phyloP scores from a whole-genome alignment of 2,329 filamentous ascomycete genomes.

The Diaporthe amygdali region DNA sequence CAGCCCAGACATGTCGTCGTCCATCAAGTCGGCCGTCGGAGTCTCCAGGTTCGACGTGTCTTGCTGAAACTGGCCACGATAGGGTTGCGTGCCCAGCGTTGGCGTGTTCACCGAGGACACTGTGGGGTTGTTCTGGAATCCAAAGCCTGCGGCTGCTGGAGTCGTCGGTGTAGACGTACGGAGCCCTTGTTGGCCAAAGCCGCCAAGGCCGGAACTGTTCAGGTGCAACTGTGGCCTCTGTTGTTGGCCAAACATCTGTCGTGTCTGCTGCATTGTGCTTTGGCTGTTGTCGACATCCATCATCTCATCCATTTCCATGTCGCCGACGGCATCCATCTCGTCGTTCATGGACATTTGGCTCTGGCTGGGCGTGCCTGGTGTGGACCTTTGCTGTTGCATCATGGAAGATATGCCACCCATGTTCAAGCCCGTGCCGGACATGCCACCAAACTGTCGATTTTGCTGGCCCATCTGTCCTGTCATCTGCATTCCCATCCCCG shows the following conservation, averaged over 20 bases:
- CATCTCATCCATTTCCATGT: conserved; percentile 95
- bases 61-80: conserved; percentile 58
- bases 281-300: conserved; percentile 69
- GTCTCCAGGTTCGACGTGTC: conserved; percentile 40
- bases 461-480: conserved; percentile 38
- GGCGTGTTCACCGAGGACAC: conserved; percentile 98
- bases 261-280: conserved; percentile 71
- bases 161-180: conserved; percentile 87
- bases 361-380: conserved; percentile 33
- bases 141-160: conserved; percentile 77
- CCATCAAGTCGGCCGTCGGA: conserved; percentile 72
- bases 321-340: conserved; percentile 85
- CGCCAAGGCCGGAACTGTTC: conserved; percentile 70
- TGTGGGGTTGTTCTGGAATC: conserved; percentile 89
- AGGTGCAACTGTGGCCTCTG: conserved; percentile 79
- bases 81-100: conserved; percentile 80
- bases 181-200: conserved; percentile 72
- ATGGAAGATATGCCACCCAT: conserved; percentile 44
- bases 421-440: conserved; percentile 36
- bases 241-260: conserved; percentile 70
- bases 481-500: conserved; percentile 25
- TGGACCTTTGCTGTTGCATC: conserved; percentile 49
- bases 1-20: conserved; percentile 73
- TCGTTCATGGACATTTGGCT: conserved; percentile 45
- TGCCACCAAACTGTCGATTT: conserved; percentile 27